Conservation (phyloP, 371 early-diverging fungal species). For the Rhizopus arrhizus region DNA sequence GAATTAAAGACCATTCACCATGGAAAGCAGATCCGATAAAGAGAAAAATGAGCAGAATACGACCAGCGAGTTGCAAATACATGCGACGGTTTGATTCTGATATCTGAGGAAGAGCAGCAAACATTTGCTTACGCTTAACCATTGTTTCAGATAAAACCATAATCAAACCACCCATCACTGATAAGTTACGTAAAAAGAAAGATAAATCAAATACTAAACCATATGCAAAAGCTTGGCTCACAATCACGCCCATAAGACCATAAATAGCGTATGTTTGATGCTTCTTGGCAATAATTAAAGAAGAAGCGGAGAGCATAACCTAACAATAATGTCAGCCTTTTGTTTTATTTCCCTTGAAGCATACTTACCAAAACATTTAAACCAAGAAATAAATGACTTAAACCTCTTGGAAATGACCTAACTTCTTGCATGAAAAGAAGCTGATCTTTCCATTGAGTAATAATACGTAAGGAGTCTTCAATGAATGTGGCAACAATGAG, state of each 20-base stretch:
- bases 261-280: constrained; percentile 81
- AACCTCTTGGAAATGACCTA: constrained; percentile 76
- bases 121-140: constrained; percentile 69
- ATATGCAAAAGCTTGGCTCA: constrained; percentile 90
- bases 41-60: constrained; percentile 88
- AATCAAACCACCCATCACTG: constrained; percentile 91
- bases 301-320: constrained; percentile 80
- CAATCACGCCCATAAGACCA: constrained; percentile 78
- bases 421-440: constrained; percentile 75
- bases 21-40: constrained; percentile 88
- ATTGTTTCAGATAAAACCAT: constrained; percentile 85
- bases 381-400: constrained; percentile 81
- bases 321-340: constrained; percentile 7
- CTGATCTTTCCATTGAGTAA: constrained; percentile 89
- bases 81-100: constrained; percentile 79
- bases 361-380: constrained; percentile 73
- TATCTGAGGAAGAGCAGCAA: constrained; percentile 87
- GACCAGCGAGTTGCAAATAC: constrained; percentile 89
- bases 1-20: constrained; percentile 76
- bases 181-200: constrained; percentile 91
- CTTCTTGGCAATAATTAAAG: constrained; percentile 74
- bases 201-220: constrained; percentile 87
- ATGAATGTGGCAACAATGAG: constrained; percentile 94
- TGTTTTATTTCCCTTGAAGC: too few species aligned
- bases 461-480: constrained; percentile 90